Percentiles rank a stretch among this genome's conserved stretches.
These are phyloP conservation scores for Apiotrichum domesticum DNA, from an alignment of 1,284 basidiomycete genomes.

Conservation along the genomic window DNA sequence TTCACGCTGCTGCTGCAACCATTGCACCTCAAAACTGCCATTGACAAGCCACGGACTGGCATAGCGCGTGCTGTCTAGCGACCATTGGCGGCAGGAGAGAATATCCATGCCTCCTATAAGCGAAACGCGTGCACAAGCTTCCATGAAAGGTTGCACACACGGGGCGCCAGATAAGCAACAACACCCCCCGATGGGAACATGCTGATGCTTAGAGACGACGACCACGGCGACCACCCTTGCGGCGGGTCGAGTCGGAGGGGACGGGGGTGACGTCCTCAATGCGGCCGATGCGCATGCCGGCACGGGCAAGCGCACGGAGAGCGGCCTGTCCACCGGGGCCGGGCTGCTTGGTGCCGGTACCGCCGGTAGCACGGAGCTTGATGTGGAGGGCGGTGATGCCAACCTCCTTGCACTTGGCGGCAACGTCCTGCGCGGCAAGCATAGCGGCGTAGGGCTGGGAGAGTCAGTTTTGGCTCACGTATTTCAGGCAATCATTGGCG, in stretches of 20 bases:
- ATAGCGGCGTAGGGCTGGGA: constrained; percentile 82
- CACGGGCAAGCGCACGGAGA: constrained; percentile 95
- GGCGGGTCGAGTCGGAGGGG: constrained; percentile 93
- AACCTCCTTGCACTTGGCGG: constrained; percentile 93
- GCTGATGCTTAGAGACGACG: constrained; percentile 65
- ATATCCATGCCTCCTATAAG: constrained; percentile 4
- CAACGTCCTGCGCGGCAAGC: constrained; percentile 97
- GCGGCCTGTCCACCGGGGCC: constrained; percentile 98
- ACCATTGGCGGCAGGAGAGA: constrained; percentile 3
- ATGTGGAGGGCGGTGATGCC: constrained; percentile 84
- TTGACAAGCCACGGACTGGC: constrained; percentile 11
- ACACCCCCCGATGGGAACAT: background rate
- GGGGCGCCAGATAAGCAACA: constrained; percentile 1
- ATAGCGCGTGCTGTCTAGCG: constrained; percentile 7
- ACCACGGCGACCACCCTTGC: constrained; percentile 99
- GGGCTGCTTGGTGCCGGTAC: constrained; percentile 97
- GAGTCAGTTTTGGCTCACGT: no score
- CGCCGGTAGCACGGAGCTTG: constrained; percentile 96
- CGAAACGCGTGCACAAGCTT: background rate
- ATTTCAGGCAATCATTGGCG: no score
- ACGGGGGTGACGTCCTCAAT: constrained; percentile 95
- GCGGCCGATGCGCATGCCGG: constrained; percentile 96
- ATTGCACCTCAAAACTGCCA: constrained; percentile 3
- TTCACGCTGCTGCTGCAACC: background rate
- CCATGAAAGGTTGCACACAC: background rate